Conservation (phyloP, 148 eudicot species). For the Rhododendron mucronatum region DNA sequence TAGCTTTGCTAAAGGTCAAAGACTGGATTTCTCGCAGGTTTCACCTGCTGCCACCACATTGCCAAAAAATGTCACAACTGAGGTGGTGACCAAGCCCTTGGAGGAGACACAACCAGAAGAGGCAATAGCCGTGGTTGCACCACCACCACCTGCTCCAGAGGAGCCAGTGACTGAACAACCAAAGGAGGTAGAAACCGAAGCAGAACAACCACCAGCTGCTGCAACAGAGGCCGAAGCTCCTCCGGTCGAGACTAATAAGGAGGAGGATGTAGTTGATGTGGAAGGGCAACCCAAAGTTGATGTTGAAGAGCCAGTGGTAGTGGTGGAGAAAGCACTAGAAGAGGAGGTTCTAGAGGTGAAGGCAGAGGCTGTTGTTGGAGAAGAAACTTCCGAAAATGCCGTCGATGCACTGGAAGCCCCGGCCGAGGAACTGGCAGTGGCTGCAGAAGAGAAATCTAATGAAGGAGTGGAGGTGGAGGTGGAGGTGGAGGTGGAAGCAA, state of each 20-base stretch:
- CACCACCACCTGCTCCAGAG: not conserved
- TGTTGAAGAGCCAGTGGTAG: constrained; percentile 17
- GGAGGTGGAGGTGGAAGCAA: constrained; percentile 14
- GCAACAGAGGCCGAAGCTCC: constrained; percentile 8
- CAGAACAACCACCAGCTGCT: constrained; percentile 12
- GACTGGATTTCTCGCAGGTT: constrained; percentile 21
- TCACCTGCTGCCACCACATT: constrained; percentile 17
- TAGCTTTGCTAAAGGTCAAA: not conserved
- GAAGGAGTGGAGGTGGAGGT: constrained; percentile 21
- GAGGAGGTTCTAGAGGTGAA: constrained; percentile 18
- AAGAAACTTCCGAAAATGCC: constrained; percentile 15
- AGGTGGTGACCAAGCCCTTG: constrained; percentile 18
- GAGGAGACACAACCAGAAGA: constrained; percentile 19
- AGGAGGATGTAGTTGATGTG: constrained; percentile 17
- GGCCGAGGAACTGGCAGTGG: not conserved
- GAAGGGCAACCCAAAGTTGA: constrained; percentile 12
- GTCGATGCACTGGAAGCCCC: constrained; percentile 12
- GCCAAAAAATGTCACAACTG: constrained; percentile 22
- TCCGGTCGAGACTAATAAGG: constrained; percentile 10
- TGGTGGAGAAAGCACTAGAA: constrained; percentile 15
- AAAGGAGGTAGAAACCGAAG: constrained; percentile 14
- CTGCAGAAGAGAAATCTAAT: constrained; percentile 21
- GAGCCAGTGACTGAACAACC: constrained; percentile 13
- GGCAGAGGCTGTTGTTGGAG: constrained; percentile 22
- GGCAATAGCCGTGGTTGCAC: not conserved